Base-by-base conservation (phyloP, 345 rosid genomes). In the Rhizophora apiculata region DNA sequence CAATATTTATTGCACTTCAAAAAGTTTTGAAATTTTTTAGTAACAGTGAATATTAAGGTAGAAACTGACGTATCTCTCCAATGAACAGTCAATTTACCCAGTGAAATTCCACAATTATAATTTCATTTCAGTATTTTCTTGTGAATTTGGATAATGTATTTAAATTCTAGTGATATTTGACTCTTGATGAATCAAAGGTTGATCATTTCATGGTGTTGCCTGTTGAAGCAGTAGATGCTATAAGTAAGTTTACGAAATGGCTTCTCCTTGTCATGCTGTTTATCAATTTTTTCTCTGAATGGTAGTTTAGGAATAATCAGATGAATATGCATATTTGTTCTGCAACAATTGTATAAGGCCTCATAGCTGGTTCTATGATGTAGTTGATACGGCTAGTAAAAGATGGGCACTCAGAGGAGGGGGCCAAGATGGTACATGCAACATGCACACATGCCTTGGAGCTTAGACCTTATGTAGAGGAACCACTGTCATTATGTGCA, bases 401-500 rank as follows among this genome's bases (percentile, higher is more conserved):
- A 64, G 67, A 60, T 78, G 88, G 82, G 69, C 74, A 80, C 74
- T 77, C 82, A 68, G 83, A 74, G 68, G 80, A 83, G 58, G 91
- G 78, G 31, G 66, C 65, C 49, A 79, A 85, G 75, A 74, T 63
- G 60, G 72, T 84, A 65, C 88, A 79, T 84, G 87, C 90, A 72
- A 83, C 73, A 74, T 75, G 86, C 76, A 86, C 83, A 7, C 86
- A 89, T 87, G 91, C 89, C 56, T 39, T 94, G 84, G 96, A 91
- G 80, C 89, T 94, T 73, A 94, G 82, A 75, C 98, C 98, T 70
- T 88, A 89, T 74, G 82, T 91, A 76, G 97, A 94, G 83, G 97
- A 91, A 68, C 98, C 97, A 22, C 70, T 79, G 29, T 75, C 90
- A 62, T 64, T 80, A 63, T 79, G 82, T 60, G 82, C 86, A 66